Evolutionary conservation across 1,284 basidiomycete species (phyloP), one percentile per base, ranked within the genome.

Genomic region (Sporisorium exsertum): DNA sequence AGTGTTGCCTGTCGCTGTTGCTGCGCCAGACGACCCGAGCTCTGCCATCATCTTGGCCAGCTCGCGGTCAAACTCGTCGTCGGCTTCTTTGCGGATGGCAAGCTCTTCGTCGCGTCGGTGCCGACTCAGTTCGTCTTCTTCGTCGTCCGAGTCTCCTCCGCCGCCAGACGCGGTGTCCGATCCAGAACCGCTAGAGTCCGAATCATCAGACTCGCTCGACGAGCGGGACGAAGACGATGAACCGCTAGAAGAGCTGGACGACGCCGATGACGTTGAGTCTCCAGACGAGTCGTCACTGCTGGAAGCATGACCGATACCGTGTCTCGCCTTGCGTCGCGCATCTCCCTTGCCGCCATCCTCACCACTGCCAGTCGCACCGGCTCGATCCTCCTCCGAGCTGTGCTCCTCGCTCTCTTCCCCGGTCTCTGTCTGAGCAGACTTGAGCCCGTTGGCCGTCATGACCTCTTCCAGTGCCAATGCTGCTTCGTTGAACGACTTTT

Each of bases 51-150:
- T 92, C 87, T 94, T 96, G 1, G 96, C 94, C 27, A 99, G 90
- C 85, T 99, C 97, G 84, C 94, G 94, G 12, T 91, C 93, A 82
- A 99, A 98, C 49, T 96, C 96, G 7, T 91, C 92, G 53, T 96
- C 93, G 32, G 93, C 95, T 80, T 96, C 94, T 77, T 93, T 91
- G 12, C 82, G 82, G 47, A 78, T 77, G 43, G 87, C 87, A 37
- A 85, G 79, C 67, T 88, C 87, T 64, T 87, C 86, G 22, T 82
- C 81, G 45, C 83, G 85, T 13, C 84, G 85, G 32, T 71, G 77
- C 18, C 64, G 46, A 26, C 45, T 65, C 1, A 66, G 35, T 8
- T 78, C 70, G 33, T 58, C 62, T 42, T 77, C 74, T 12, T 67
- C 72, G n/a, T 78, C 56, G 40, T 55, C 53, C 5, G 53, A 32